Percentiles rank a stretch among this genome's conserved stretches.
These are phyloP conservation scores for Solanum rostratum DNA, from an alignment of 257 asterid species.

Conservation along the genomic window DNA sequence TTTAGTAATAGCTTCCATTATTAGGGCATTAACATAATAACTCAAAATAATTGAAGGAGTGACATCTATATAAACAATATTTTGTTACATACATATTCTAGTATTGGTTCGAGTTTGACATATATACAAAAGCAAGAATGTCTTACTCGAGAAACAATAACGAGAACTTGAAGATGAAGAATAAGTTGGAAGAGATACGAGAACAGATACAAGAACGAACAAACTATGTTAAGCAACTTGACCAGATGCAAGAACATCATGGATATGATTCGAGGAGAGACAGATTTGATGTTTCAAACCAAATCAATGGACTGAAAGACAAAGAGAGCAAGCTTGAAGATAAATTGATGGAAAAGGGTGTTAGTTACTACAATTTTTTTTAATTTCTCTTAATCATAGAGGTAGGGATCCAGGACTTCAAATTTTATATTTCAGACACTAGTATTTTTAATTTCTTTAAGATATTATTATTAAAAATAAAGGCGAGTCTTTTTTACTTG, in stretches of 20 bases:
- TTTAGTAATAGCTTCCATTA: not conserved
- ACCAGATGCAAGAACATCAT: not conserved
- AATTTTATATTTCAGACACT: not conserved
- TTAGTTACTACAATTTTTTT: not conserved
- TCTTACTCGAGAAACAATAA: not conserved
- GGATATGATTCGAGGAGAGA: not conserved
- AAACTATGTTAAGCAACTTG: not conserved
- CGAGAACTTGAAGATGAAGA: not conserved
- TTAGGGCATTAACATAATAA: not conserved
- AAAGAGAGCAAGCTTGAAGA: not conserved
- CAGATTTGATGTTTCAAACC: not conserved
- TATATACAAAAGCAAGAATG: not conserved
- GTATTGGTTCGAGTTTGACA: not conserved
- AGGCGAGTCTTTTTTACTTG: not conserved
- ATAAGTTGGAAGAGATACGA: not conserved
- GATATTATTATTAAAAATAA: not conserved
- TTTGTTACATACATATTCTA: not conserved
- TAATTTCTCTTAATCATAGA: not conserved
- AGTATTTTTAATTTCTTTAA: not conserved
- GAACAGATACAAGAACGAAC: not conserved
- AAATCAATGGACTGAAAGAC: not conserved
- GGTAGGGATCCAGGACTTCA: not conserved
- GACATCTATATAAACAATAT: not conserved
- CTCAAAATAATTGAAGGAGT: not conserved
- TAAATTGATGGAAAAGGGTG: not conserved